Base-by-base conservation (phyloP, 495 filamentous ascomycete species). In the Cryomyces minteri region DNA sequence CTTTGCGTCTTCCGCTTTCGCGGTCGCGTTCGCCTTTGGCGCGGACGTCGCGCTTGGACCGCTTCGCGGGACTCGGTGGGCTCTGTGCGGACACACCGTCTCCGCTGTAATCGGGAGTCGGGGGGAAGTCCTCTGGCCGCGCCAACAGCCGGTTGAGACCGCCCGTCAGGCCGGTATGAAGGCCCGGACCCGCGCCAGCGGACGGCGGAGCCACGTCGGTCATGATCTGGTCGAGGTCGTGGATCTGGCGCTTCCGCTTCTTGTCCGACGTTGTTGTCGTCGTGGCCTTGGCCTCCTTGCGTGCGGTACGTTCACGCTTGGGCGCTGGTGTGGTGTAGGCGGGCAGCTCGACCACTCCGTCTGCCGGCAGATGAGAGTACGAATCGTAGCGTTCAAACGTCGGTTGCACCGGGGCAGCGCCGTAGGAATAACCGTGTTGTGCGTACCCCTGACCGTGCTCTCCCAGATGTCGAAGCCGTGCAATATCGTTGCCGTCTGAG, bases 141-240 rank as follows among this genome's bases (percentile, higher is more conserved):
- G 73, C 73, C 58, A 94, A 76, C 56, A 94, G 70, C 28, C 82
- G 72, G 51, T 78, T 80, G 25, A 94, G 64, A 3, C 85, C 84
- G 9, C 85, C 86, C 4, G 87, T 95, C 40, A 94, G 68, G 6
- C 86, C 85, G 3, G 87, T 87, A 61, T 94, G 87, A 11, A 80
- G 68, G 10, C 84, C 71, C 28, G 45, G 11, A 6, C 39, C 43
- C 14, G 25, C 43, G n/a, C 33, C 44, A 8, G 6, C 8, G 11
- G 46, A 33, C 0, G 82, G 77, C 1, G 83, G 83, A 4, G 81
- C 83, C 9, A 12, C 25, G 49, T 93, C 87, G 41, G 77, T 70
- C 84, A 92, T 90, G 14, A 73, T 64, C n/a, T 74, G 60, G 49
- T 77, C 79, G 12, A 76, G 67, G 6, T 79, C 77, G 48, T 88